A percentile compares a stretch with the other conserved stretches of the same genome.
These are phyloP conservation scores for Flaveria trinervia DNA, from an alignment of 129 eudicot genomes.

Conservation along the genomic window DNA sequence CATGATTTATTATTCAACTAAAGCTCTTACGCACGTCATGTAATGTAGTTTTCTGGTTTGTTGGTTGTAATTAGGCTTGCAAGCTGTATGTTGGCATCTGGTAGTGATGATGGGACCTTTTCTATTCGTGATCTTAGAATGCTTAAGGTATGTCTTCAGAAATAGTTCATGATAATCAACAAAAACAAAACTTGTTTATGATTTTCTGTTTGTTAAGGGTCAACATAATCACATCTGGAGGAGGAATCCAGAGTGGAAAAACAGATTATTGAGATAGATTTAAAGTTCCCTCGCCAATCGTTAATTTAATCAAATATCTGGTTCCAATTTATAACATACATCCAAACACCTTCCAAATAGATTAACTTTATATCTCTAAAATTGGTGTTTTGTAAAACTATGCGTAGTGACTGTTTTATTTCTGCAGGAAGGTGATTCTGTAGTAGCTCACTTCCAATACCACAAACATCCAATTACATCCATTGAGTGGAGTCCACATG, in stretches of 20 bases:
- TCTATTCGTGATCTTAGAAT: conserved; percentile 89
- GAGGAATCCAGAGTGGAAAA: too few species aligned
- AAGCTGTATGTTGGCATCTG: conserved; percentile 91
- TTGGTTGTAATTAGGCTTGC: conserved; percentile 57
- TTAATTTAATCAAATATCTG: too few species aligned
- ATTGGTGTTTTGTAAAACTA: not conserved
- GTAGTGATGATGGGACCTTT: conserved; percentile 93
- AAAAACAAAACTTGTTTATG: not conserved
- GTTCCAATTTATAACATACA: not conserved
- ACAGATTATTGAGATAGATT: too few species aligned
- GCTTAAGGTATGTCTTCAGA: conserved; percentile 59
- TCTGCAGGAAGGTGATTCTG: conserved; percentile 75
- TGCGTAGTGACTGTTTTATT: not conserved
- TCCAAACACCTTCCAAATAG: not conserved
- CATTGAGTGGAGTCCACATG: conserved; percentile 98
- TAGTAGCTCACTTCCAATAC: conserved; percentile 85
- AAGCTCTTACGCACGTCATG: not conserved
- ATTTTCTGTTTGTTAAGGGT: not conserved
- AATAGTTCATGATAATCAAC: not conserved
- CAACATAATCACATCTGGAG: not conserved
- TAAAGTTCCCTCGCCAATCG: too few species aligned
- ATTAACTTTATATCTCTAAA: not conserved
- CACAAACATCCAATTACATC: conserved; percentile 97
- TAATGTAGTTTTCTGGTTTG: not conserved
- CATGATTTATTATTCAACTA: not conserved